phyloP scores from a whole-genome alignment of 768 basidiomycete genomes.

The Lentinus brumalis region DNA sequence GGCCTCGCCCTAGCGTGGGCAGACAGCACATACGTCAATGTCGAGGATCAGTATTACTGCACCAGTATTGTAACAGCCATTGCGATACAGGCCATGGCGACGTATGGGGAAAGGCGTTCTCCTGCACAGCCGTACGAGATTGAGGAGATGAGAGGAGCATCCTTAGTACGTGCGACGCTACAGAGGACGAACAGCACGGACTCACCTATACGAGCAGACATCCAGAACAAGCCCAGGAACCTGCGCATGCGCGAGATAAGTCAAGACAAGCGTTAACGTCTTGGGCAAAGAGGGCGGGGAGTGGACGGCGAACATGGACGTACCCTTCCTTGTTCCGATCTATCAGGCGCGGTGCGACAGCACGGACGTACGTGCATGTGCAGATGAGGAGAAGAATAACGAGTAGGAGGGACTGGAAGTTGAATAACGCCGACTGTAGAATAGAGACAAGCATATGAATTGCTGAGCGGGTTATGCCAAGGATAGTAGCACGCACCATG shows the following conservation, averaged over 20 bases:
- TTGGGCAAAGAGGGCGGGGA: too few relatives aligned
- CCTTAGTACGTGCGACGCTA: neutral
- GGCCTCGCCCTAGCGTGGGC: too few relatives aligned
- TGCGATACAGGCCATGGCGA: constrained; percentile 86
- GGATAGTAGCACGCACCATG: neutral
- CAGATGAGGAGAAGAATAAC: constrained; percentile 93
- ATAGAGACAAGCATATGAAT: neutral
- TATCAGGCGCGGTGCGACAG: constrained; percentile 84
- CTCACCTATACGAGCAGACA: constrained; percentile 92
- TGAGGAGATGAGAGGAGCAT: neutral
- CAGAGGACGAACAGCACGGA: neutral
- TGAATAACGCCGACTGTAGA: constrained; percentile 88
- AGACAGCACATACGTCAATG: neutral
- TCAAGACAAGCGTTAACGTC: neutral
- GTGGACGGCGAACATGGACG: constrained; percentile 10
- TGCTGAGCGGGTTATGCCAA: neutral
- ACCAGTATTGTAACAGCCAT: constrained; percentile 83
- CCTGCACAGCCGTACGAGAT: constrained; percentile 46
- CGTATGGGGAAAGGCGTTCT: constrained; percentile 94
- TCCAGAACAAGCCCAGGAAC: constrained; percentile 91
- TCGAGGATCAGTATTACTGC: constrained; percentile 30
- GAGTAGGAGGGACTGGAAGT: constrained; percentile 93
- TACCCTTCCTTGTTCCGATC: constrained; percentile 96
- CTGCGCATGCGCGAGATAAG: constrained; percentile 40
- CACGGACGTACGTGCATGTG: constrained; percentile 94